Conservation (phyloP, 805 yeast species). For the Isabelozyma heimii region DNA sequence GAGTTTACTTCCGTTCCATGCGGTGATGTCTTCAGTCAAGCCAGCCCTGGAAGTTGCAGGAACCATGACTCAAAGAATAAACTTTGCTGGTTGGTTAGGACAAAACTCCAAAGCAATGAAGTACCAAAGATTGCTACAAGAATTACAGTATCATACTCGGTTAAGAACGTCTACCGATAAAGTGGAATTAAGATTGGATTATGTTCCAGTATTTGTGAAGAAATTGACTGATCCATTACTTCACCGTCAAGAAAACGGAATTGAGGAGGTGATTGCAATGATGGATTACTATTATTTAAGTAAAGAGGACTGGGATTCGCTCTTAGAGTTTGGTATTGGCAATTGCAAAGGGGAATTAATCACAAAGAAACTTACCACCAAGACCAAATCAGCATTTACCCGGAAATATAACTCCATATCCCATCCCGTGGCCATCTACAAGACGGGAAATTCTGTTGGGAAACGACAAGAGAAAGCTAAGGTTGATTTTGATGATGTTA, state of each 20-base stretch:
- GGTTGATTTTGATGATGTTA: constrained; percentile 73
- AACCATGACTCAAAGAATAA: constrained; percentile 60
- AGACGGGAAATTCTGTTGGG: constrained; percentile 60
- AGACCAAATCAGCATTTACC: constrained; percentile 84
- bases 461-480: constrained; percentile 23
- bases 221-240: constrained; percentile 60
- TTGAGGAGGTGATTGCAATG: constrained; percentile 59
- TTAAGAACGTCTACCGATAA: constrained; percentile 76
- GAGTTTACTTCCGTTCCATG: constrained; percentile 91
- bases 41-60: constrained; percentile 81
- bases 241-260: constrained; percentile 56
- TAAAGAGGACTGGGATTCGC: constrained; percentile 87
- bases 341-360: constrained; percentile 32
- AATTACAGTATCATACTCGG: constrained; percentile 83
- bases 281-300: constrained; percentile 87
- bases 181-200: constrained; percentile 69
- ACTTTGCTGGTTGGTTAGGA: constrained; percentile 86
- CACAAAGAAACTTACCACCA: constrained; percentile 66
- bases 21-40: constrained; percentile 75
- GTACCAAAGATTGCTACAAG: constrained; percentile 75
- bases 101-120: constrained; percentile 84
- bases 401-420: constrained; percentile 69
- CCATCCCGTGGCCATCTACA: constrained; percentile 85
- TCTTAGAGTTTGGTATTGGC: constrained; percentile 83
- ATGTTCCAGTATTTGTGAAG: constrained; percentile 62